Evolutionary conservation across 2,329 filamentous ascomycete genomes (phyloP).

Genomic region (Tolypocladium sp.): DNA sequence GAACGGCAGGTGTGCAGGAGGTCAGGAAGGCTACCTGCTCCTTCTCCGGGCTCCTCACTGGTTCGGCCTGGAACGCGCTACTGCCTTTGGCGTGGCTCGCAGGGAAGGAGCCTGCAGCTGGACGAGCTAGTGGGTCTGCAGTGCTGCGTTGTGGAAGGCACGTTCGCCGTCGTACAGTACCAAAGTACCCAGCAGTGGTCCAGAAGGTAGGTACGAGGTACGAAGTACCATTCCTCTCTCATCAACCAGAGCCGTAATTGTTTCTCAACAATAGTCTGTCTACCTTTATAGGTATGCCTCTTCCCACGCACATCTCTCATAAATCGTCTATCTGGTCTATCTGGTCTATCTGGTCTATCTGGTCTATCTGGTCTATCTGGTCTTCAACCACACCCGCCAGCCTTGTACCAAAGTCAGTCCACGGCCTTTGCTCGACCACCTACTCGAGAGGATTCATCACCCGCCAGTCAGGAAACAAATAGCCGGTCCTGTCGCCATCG

Average conservation of each 20-base stretch:
- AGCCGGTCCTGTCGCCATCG: conserved; percentile 27
- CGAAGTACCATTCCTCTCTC: not conserved
- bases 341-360: not conserved
- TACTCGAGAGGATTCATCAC: conserved; percentile 3
- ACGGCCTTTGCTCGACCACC: not conserved
- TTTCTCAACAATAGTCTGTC: not conserved
- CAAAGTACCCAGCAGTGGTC: too few relatives aligned
- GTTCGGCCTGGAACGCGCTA: not conserved
- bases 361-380: not conserved
- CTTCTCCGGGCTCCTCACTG: not conserved
- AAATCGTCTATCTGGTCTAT: not conserved
- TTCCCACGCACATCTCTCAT: not conserved
- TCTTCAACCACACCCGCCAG: not conserved
- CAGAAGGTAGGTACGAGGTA: not conserved
- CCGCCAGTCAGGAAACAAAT: conserved; percentile 41
- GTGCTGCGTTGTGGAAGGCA: not conserved
- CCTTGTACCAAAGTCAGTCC: not conserved
- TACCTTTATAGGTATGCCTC: not conserved
- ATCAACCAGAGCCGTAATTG: not conserved
- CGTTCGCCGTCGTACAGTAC: too few relatives aligned
- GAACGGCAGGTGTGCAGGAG: not conserved
- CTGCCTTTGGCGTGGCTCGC: not conserved
- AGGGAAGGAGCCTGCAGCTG: not conserved
- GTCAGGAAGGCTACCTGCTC: not conserved
- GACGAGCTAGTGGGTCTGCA: not conserved